Evolutionary conservation across 1,139 yeast genomes (phyloP).

Genomic region (Kodamaea alishanica): DNA sequence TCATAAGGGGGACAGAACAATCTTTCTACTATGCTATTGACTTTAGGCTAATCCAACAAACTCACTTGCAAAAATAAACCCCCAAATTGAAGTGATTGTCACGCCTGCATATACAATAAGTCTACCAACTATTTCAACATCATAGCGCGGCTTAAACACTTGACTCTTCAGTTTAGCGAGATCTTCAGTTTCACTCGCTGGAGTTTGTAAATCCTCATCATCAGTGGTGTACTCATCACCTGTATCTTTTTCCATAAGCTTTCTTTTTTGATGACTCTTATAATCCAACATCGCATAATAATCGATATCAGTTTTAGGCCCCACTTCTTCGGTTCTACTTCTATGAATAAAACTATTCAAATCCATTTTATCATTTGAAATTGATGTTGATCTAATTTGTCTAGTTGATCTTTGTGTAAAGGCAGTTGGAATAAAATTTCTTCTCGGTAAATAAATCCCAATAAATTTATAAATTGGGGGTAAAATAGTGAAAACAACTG

Average conservation of each 20-base stretch:
- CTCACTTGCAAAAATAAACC: constrained; percentile 29
- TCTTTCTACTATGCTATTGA: no score
- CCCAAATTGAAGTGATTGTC: constrained; percentile 46
- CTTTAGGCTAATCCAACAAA: constrained; percentile 11
- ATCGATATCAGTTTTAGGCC: constrained; percentile 42
- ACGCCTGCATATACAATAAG: constrained; percentile 74
- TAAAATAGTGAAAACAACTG: constrained; percentile 48
- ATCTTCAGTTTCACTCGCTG: constrained; percentile 6
- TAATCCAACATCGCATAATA: constrained; percentile 42
- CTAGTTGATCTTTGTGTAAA: constrained; percentile 32
- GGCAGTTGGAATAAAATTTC: constrained; percentile 41
- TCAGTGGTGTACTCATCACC: constrained; percentile 7
- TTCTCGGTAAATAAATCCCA: constrained; percentile 43
- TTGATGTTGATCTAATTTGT: constrained; percentile 39
- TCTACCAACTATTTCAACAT: constrained; percentile 71
- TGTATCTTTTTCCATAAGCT: background rate
- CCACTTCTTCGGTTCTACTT: constrained; percentile 33
- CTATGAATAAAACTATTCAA: constrained; percentile 29
- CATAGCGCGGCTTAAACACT: constrained; percentile 56
- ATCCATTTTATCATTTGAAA: constrained; percentile 37
- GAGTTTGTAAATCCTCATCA: constrained; percentile 11
- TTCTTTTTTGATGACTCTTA: constrained; percentile 11
- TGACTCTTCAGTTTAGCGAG: constrained; percentile 24
- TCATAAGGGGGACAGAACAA: no score
- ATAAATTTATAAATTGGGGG: constrained; percentile 45